phyloP scores from a whole-genome alignment of 148 eudicot genomes.

The Vaccinium corymbosum region DNA sequence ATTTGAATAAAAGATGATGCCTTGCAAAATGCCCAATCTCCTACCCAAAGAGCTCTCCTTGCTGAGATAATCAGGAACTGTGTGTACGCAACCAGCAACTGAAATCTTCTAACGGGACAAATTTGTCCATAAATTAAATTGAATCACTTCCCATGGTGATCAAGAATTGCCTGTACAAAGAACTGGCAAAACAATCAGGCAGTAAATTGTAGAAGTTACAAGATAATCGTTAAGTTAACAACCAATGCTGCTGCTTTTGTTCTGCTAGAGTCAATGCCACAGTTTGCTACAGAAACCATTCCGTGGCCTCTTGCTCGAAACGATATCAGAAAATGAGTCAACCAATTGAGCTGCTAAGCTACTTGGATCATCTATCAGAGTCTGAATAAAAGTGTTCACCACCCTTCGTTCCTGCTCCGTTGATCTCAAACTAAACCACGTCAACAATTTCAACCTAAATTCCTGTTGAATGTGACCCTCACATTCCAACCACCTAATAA shows the following conservation, averaged over 20 bases:
- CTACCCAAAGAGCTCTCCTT: neutral
- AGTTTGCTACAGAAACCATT: constrained; percentile 47
- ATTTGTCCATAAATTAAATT: constrained; percentile 9
- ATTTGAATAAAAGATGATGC: constrained; percentile 8
- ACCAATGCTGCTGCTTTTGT: constrained; percentile 6
- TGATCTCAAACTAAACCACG: constrained; percentile 90
- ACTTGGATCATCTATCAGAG: constrained; percentile 68
- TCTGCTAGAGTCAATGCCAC: constrained; percentile 29
- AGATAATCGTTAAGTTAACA: constrained; percentile 12
- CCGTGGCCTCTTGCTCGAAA: constrained; percentile 63
- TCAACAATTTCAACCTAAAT: constrained; percentile 70
- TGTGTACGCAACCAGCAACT: constrained; percentile 12
- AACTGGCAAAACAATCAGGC: constrained; percentile 21
- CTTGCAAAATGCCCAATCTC: constrained; percentile 17
- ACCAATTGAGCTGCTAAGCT: constrained; percentile 82
- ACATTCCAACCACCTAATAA: constrained; percentile 66
- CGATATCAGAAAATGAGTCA: constrained; percentile 68
- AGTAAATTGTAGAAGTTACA: constrained; percentile 5
- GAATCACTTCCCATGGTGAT: constrained; percentile 22
- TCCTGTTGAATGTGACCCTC: constrained; percentile 58
- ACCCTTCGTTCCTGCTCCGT: constrained; percentile 85
- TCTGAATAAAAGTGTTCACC: constrained; percentile 66
- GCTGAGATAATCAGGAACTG: constrained; percentile 10
- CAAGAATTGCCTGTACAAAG: constrained; percentile 27
- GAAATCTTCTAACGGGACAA: constrained; percentile 13